phyloP scores from a whole-genome alignment of 1,139 yeast species.

The Scheffersomyces cryptocercus region DNA sequence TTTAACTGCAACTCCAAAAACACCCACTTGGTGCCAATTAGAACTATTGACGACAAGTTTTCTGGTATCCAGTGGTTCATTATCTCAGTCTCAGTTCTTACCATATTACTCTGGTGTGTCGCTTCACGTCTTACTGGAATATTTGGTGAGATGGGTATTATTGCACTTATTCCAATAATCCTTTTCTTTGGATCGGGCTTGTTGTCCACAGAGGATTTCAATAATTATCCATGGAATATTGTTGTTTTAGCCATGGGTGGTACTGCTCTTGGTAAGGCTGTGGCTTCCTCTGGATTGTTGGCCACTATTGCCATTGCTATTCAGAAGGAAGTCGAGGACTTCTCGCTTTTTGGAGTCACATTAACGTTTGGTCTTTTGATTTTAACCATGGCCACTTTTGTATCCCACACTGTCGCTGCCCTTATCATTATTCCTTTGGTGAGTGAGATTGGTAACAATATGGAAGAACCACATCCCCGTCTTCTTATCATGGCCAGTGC shows the following conservation, averaged over 20 bases:
- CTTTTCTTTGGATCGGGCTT: conserved; percentile 72
- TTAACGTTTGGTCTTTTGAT: conserved; percentile 67
- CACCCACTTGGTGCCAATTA: conserved; percentile 48
- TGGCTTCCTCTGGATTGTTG: conserved; percentile 67
- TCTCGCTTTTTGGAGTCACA: conserved; percentile 59
- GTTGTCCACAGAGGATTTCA: conserved; percentile 63
- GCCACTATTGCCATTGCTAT: conserved; percentile 61
- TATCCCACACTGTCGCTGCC: conserved; percentile 77
- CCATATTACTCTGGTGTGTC: conserved; percentile 74
- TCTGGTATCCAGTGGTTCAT: conserved; percentile 66
- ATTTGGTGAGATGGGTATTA: conserved; percentile 73
- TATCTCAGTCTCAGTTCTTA: conserved; percentile 48
- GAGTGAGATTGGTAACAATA: conserved; percentile 62
- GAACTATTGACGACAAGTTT: conserved; percentile 61
- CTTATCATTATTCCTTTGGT: conserved; percentile 70
- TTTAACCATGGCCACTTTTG: conserved; percentile 71
- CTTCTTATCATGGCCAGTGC: conserved; percentile 68
- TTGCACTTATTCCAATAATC: conserved; percentile 65
- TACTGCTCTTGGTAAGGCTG: conserved; percentile 73
- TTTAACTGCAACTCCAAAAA: conserved; percentile 49
- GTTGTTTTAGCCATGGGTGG: conserved; percentile 81
- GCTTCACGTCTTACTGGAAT: conserved; percentile 55
- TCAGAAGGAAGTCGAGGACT: conserved; percentile 55
- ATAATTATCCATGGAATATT: conserved; percentile 76
- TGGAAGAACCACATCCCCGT: conserved; percentile 58